A percentile compares a stretch with the other conserved stretches of the same genome.
These are phyloP conservation scores for Mortierella polycephala DNA, from an alignment of 371 early-diverging fungal genomes.

Conservation along the genomic window DNA sequence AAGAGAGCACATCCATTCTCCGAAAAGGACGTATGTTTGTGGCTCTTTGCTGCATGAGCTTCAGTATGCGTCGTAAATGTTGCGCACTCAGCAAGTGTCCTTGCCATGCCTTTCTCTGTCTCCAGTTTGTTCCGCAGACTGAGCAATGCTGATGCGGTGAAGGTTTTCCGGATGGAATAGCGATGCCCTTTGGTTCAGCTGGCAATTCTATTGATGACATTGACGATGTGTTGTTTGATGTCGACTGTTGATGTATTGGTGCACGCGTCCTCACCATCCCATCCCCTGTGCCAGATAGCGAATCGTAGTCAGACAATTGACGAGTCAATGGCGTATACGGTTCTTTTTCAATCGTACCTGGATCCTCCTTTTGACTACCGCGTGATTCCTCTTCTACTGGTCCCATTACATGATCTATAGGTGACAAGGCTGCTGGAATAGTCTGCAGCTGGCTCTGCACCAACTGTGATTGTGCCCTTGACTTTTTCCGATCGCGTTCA, in stretches of 20 bases:
- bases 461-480: slow-evolving; percentile 6
- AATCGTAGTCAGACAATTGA: no score
- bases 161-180: neutral
- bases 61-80: slow-evolving; percentile 15
- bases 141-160: slow-evolving; percentile 14
- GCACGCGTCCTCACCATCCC: no score
- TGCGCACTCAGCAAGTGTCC: slow-evolving; percentile 34
- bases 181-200: neutral
- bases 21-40: slow-evolving; percentile 11
- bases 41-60: slow-evolving; percentile 3
- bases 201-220: neutral
- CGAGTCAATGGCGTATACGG: no score
- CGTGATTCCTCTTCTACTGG: neutral
- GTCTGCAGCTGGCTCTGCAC: neutral
- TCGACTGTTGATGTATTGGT: no score
- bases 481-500: slow-evolving; percentile 16
- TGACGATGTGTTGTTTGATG: no score
- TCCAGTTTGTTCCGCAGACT: slow-evolving; percentile 22
- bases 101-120: slow-evolving; percentile 17
- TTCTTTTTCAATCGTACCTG: neutral
- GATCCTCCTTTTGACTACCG: neutral
- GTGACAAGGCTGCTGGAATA: no score
- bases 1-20: slow-evolving; percentile 15
- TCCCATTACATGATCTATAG: neutral
- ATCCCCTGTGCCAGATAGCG: no score